These are phyloP conservation scores for Coemansia interrupta DNA, from an alignment of 192 early-diverging fungal species.

Conservation along the genomic window DNA sequence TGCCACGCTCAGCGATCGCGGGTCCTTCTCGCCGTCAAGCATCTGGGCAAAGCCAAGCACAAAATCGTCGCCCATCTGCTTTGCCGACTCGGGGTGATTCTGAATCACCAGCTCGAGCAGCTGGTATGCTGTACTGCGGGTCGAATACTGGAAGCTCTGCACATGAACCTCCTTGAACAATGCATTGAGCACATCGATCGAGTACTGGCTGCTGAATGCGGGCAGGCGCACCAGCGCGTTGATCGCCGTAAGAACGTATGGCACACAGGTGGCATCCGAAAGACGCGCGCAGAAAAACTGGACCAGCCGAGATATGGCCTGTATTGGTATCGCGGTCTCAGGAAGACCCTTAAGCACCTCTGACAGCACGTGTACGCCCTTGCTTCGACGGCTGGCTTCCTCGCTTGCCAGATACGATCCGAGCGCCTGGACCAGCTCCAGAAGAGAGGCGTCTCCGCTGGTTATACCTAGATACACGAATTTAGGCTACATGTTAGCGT, in stretches of 20 bases:
- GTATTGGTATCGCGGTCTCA: constrained; percentile 24
- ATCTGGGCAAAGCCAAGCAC: constrained; percentile 78
- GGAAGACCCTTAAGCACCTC: constrained; percentile 56
- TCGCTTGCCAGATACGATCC: constrained; percentile 72
- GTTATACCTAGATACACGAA: constrained; percentile 28
- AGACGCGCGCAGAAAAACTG: constrained; percentile 74
- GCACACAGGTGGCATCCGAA: constrained; percentile 69
- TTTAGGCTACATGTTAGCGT: no score
- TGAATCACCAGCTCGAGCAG: constrained; percentile 69
- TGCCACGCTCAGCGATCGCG: constrained; percentile 84
- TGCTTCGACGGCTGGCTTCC: constrained; percentile 81
- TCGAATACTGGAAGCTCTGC: constrained; percentile 87
- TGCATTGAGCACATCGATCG: constrained; percentile 47
- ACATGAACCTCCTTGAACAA: constrained; percentile 84
- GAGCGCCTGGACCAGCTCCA: constrained; percentile 76
- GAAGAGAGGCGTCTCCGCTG: constrained; percentile 58
- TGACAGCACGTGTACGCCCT: constrained; percentile 71
- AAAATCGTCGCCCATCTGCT: constrained; percentile 66
- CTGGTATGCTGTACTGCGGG: constrained; percentile 69
- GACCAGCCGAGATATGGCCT: constrained; percentile 55
- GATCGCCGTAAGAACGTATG: constrained; percentile 61
- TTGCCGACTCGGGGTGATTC: constrained; percentile 57
- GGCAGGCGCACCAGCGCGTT: constrained; percentile 60
- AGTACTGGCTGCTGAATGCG: constrained; percentile 57
- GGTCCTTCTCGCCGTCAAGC: constrained; percentile 99